Evolutionary conservation across 805 yeast genomes (phyloP).

Genomic region (Wickerhamiella hasegawae): DNA sequence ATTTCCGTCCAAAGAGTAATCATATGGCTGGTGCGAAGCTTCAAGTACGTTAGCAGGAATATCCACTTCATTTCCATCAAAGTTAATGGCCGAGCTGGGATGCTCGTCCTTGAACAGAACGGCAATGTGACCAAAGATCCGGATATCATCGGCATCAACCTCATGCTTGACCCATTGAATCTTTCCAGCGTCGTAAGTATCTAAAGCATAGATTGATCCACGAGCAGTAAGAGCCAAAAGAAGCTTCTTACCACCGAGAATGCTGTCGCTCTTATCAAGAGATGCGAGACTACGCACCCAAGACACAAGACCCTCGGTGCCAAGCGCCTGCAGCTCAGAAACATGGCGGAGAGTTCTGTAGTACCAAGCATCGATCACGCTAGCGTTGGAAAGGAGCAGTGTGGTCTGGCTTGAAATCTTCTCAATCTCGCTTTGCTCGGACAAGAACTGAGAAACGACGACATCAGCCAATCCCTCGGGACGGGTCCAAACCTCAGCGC

Average conservation of each 20-base stretch:
- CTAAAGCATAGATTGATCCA: conserved; percentile 8
- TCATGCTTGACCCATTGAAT: background rate
- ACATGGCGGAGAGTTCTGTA: background rate
- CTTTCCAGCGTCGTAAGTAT: background rate
- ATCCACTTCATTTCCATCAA: background rate
- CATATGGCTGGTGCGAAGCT: background rate
- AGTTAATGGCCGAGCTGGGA: too few relatives aligned
- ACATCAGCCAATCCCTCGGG: background rate
- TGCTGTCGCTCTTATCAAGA: background rate
- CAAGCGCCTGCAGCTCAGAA: background rate
- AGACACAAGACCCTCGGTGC: background rate
- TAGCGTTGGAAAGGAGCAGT: background rate
- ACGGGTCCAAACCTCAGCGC: background rate
- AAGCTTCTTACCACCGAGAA: background rate
- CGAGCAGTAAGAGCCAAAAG: background rate
- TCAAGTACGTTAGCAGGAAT: background rate
- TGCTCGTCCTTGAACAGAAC: too few relatives aligned
- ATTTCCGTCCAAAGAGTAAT: too few relatives aligned
- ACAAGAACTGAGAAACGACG: background rate
- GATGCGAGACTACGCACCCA: background rate
- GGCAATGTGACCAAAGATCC: too few relatives aligned
- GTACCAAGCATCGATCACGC: background rate
- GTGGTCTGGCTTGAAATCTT: background rate
- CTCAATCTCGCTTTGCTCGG: background rate
- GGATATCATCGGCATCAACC: conserved; percentile 3